Base-by-base conservation (phyloP, 2,329 filamentous ascomycete genomes). In the Penicillium paneum region DNA sequence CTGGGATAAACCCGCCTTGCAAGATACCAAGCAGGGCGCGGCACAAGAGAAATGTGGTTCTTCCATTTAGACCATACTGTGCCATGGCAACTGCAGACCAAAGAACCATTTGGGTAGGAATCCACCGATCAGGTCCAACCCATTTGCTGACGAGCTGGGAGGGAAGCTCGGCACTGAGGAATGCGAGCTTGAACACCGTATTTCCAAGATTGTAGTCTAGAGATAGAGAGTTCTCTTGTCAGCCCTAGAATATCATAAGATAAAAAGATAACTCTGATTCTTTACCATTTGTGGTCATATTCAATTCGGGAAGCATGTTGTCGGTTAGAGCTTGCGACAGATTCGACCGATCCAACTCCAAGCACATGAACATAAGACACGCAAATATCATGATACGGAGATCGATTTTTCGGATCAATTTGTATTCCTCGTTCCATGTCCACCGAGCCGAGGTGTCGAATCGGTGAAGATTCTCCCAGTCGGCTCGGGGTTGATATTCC, bases 331-430 rank as follows among this genome's bases (percentile, higher is more conserved):
- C 83, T 59, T 83, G 83, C 46, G 46, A 53, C 13, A 86, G 72
- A 59, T 86, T 86, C 26, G 81, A 80, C 29, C 83, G 74, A 65
- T 85, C 83, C 2, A 85, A 71, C 63, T 85, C 80, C 5, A 85
- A 70, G 0, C 79, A 81, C 49, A 84, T 81, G 66, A 85, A 84
- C 80, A 83, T 83, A 42, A 82, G 60, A 54, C 79, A 83, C n/a
- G 60, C 38, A 47, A 58, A 54, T 8, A 63, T 28, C 49, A 64
- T 65, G 8, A 67, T 66, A 11, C 64, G 61, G 12, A 65, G 41
- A 34, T 67, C 64, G 24, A 67, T 57, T 45, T 62, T 63, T 28
- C 57, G 46, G 11, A 63, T 43, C 24, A 57, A 17, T 8, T 26
- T 43, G 5, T 52, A 57, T 52, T 66, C 54, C 39, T 67, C 64